Percentiles rank a stretch among this genome's conserved stretches.
Conservation (phyloP, 805 yeast species). For the Wickerhamiella hasegawae region DNA sequence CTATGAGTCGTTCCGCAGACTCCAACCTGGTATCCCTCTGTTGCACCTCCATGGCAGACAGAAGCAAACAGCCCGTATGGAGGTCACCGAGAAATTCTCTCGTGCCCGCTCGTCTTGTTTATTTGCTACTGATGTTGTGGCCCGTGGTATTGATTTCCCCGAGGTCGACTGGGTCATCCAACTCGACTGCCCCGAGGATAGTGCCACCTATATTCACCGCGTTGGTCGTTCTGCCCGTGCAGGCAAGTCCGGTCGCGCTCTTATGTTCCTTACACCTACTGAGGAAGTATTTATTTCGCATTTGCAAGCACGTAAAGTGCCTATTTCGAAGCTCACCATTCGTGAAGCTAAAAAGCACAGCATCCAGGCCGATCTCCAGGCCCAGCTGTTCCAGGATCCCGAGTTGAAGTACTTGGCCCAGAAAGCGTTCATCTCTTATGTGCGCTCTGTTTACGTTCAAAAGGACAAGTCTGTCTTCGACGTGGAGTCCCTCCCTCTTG, state of each 20-base stretch:
- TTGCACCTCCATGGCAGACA: constrained; percentile 80
- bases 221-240: constrained; percentile 85
- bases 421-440: constrained; percentile 86
- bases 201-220: constrained; percentile 77
- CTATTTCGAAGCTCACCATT: constrained; percentile 55
- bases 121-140: constrained; percentile 82
- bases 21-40: constrained; percentile 84
- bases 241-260: constrained; percentile 68
- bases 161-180: constrained; percentile 92
- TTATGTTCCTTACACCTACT: constrained; percentile 66
- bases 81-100: constrained; percentile 62
- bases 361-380: constrained; percentile 72
- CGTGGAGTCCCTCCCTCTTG: constrained; percentile 59
- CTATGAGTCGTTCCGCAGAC: constrained; percentile 68
- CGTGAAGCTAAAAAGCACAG: constrained; percentile 57
- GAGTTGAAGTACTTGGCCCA: constrained; percentile 87
- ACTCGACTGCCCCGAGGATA: constrained; percentile 81
- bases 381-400: constrained; percentile 80
- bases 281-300: constrained; percentile 67
- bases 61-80: constrained; percentile 77
- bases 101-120: constrained; percentile 67
- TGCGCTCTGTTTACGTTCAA: constrained; percentile 70
- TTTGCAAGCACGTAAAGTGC: constrained; percentile 46
- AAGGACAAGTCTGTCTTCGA: constrained; percentile 77
- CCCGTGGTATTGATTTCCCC: constrained; percentile 85